phyloP scores from a whole-genome alignment of 331 rosid species.

The Rhamnella rubrinervis region DNA sequence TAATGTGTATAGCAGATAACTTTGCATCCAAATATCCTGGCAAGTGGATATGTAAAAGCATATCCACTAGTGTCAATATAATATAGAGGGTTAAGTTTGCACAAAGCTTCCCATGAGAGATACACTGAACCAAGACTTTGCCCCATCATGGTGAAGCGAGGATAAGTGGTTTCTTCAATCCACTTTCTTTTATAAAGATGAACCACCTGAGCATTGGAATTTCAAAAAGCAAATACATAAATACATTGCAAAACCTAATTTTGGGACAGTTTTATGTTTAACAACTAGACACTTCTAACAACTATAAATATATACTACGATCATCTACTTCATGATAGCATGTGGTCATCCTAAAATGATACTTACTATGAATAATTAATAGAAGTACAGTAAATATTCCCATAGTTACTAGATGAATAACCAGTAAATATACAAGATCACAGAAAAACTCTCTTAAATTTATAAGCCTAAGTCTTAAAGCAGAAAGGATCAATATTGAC shows the following conservation, averaged over 20 bases:
- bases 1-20: constrained; percentile 89
- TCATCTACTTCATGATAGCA: not conserved
- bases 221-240: not conserved
- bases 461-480: too few relatives aligned
- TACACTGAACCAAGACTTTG: constrained; percentile 87
- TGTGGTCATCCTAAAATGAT: too few relatives aligned
- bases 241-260: not conserved
- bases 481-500: too few relatives aligned
- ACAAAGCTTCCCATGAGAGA: constrained; percentile 86
- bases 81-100: constrained; percentile 69
- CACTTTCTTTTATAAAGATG: constrained; percentile 80
- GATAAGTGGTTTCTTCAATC: constrained; percentile 85
- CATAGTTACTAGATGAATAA: too few relatives aligned
- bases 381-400: too few relatives aligned
- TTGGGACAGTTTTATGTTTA: not conserved
- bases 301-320: not conserved
- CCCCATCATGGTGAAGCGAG: constrained; percentile 88
- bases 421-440: too few relatives aligned
- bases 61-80: constrained; percentile 87
- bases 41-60: constrained; percentile 91
- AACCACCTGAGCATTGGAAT: constrained; percentile 57
- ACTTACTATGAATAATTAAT: too few relatives aligned
- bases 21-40: constrained; percentile 80
- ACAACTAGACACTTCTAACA: not conserved
- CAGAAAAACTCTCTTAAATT: too few relatives aligned